Conservation (phyloP, 208 protist genomes). For the Strigomonas culicis region DNA sequence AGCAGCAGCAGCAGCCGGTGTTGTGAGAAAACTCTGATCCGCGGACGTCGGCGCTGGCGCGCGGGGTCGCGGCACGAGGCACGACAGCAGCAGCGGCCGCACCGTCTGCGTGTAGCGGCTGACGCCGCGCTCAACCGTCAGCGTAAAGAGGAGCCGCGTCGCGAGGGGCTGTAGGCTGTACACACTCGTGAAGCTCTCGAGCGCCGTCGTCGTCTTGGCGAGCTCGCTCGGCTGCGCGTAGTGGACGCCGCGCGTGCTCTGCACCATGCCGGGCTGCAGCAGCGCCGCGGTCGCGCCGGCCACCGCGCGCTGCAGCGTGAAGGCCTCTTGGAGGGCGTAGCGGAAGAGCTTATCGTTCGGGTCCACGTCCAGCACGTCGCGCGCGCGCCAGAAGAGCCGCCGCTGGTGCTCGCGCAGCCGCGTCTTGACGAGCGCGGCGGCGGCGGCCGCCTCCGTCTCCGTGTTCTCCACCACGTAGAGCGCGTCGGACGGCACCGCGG, state of each 20-base stretch:
- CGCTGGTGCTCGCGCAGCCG: constrained; percentile 59
- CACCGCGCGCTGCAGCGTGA: constrained; percentile 56
- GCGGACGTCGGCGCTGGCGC: background rate
- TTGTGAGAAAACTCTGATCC: background rate
- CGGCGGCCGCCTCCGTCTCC: constrained; percentile 17
- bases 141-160: constrained; percentile 54
- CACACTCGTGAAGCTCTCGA: constrained; percentile 72
- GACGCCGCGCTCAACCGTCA: constrained; percentile 68
- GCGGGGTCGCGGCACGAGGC: constrained; percentile 32
- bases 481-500: constrained; percentile 31
- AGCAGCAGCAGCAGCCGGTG: background rate
- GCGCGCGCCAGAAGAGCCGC: constrained; percentile 72
- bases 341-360: constrained; percentile 62
- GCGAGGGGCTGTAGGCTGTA: constrained; percentile 54
- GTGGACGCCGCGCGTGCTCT: constrained; percentile 77
- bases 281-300: constrained; percentile 64
- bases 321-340: constrained; percentile 52
- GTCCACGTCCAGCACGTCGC: constrained; percentile 73
- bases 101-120: constrained; percentile 38
- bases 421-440: constrained; percentile 8
- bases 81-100: constrained; percentile 73
- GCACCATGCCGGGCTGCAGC: constrained; percentile 82
- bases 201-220: constrained; percentile 47
- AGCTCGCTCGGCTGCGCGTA: constrained; percentile 69
- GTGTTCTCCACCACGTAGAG: constrained; percentile 29